Percentiles rank a stretch among this genome's conserved stretches.
phyloP scores from a whole-genome alignment of 2,329 filamentous ascomycete genomes.

The Davidsoniella australis region DNA sequence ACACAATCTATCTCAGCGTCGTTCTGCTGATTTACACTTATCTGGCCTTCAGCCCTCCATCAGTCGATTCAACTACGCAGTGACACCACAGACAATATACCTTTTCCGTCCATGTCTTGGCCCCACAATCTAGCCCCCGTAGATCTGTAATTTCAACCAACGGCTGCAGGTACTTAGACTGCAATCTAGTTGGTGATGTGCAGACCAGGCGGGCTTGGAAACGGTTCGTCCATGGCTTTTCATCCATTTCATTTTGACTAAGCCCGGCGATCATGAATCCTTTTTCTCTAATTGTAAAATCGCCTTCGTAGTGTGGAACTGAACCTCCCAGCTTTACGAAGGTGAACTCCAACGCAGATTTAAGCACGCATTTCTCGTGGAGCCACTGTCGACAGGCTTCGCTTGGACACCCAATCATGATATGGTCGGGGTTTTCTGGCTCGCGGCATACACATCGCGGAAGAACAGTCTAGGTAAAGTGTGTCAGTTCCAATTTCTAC shows the following conservation, averaged over 20 bases:
- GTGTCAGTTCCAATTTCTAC: constrained; percentile 14
- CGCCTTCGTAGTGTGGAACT: constrained; percentile 26
- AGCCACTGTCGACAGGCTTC: constrained; percentile 41
- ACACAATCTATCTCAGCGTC: too few species aligned
- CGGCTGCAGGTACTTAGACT: constrained; percentile 20
- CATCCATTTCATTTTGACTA: constrained; percentile 14
- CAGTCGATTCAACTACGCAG: too few species aligned
- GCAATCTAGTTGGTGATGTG: constrained; percentile 15
- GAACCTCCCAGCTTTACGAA: constrained; percentile 33
- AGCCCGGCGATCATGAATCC: too few species aligned
- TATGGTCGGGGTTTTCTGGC: constrained; percentile 45
- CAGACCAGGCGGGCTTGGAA: constrained; percentile 26
- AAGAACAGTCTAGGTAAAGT: constrained; percentile 28
- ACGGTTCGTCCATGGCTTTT: constrained; percentile 32
- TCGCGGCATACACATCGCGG: constrained; percentile 40
- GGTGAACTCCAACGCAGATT: constrained; percentile 33
- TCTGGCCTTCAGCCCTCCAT: too few species aligned
- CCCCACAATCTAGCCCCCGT: constrained; percentile 29
- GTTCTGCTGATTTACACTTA: too few species aligned
- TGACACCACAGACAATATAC: constrained; percentile 33
- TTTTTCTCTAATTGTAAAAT: background rate
- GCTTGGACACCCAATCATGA: constrained; percentile 39
- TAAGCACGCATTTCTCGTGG: constrained; percentile 44
- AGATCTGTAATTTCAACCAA: constrained; percentile 35
- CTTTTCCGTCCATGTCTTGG: constrained; percentile 36